phyloP scores from a whole-genome alignment of 179 eudicot genomes.

The Silene coronaria region DNA sequence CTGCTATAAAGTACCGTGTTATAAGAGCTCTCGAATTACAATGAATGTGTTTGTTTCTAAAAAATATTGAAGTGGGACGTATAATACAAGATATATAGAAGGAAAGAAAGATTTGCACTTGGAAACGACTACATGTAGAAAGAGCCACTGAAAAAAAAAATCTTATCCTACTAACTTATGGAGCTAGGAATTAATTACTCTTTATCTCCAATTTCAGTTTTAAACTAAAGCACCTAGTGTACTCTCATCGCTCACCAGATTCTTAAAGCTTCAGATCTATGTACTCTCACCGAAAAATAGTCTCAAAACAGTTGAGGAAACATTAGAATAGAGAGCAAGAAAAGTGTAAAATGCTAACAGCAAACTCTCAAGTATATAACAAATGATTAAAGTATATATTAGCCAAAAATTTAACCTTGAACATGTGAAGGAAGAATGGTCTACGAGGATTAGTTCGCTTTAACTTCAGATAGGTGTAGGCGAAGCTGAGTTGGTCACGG shows the following conservation, averaged over 20 bases:
- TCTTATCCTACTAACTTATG: not conserved
- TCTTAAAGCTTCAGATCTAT: not conserved
- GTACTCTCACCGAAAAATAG: not conserved
- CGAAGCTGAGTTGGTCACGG: conserved; percentile 94
- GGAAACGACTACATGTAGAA: not conserved
- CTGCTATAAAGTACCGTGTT: not conserved
- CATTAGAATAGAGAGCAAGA: too few relatives aligned
- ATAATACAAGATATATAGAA: too few relatives aligned
- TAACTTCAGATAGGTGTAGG: conserved; percentile 79
- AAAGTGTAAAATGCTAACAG: not conserved
- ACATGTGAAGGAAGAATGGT: conserved; percentile 64
- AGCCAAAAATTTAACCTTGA: conserved; percentile 50
- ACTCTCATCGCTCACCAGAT: not conserved
- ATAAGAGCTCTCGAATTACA: not conserved
- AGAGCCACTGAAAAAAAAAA: not conserved
- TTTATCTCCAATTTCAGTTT: too few relatives aligned
- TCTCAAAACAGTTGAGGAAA: not conserved
- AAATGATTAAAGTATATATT: not conserved
- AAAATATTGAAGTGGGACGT: not conserved
- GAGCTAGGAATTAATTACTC: not conserved
- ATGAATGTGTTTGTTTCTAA: not conserved
- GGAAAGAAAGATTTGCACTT: too few relatives aligned
- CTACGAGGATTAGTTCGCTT: conserved; percentile 57
- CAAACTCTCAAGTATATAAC: not conserved
- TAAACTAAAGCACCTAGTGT: too few relatives aligned